Evolutionary conservation across 2,329 filamentous ascomycete genomes (phyloP), one percentile per base, ranked within the genome.

Genomic region (Sporothrix phasma): DNA sequence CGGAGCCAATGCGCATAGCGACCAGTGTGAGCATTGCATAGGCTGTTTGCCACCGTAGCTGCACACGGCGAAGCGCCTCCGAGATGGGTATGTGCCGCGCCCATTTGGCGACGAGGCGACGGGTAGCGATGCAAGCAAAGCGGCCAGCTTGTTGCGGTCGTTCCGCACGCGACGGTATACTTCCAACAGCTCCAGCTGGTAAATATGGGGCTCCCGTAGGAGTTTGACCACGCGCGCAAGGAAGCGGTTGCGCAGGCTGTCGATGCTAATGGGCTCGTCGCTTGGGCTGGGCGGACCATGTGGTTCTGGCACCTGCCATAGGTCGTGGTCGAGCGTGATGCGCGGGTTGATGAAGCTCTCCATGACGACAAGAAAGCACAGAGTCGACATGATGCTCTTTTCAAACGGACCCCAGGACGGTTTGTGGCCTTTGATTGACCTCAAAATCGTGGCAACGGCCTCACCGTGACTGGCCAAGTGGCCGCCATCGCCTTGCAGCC

Each of bases 281-380:
- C 7, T 34, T 1, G 46, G 13, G 3, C 24, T 64, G 11, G 24
- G 59, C 1, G 64, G 61, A 24, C 66, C 66, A n/a, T 22, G 24
- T 1, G 59, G 45, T 1, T 62, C 51, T 0, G 64, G 61, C 15
- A 62, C 11, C 19, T 62, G 17, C 64, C 62, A 66, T 13, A 64
- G 51, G 17, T 64, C 43, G 7, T 45, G 29, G 41, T 67, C 65
- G 15, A 68, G 29, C 6, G 41, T 34, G 24, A 68, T 66, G 53
- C 63, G 65, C 1, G 64, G 65, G 54, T 68, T 68, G 59, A 66
- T 24, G 43, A 64, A 61, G 22, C 63, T 64, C 31, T 68, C 66
- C 31, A 68, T 51, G n/a, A 65, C 47, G 13, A 68, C 65, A 1
- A 67, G 39, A 34, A 68, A 68, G 3, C 43, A 41, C 4, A 67